Base-by-base conservation (phyloP, 495 filamentous ascomycete genomes). In the Hypoxylon trugodes region DNA sequence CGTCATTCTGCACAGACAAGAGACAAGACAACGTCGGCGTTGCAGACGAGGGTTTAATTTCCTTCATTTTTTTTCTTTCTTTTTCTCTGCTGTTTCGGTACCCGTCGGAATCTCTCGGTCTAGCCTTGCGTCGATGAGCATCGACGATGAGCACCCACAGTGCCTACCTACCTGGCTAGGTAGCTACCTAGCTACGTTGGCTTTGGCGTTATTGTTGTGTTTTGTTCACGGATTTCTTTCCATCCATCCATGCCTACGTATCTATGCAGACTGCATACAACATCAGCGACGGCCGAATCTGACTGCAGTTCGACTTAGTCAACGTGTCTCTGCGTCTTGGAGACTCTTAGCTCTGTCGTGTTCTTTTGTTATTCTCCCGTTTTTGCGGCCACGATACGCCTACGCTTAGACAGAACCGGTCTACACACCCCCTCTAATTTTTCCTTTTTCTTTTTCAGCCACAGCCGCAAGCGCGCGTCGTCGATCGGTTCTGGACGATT, bases 401-500 rank as follows among this genome's bases (percentile, higher is more conserved):
- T 38, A 59, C 48, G 36, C 49, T 50, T 26, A 40, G 36, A 54
- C 36, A 36, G 21, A 19, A 19, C 37, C 13, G 10, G 32, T 33
- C 52, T 25, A 38, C 50, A 18, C 42, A 3, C 62, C 48, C 48
- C 24, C 56, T 46, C 21, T n/a, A n/a, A n/a, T n/a, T n/a, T n/a
- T n/a, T n/a, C n/a, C n/a, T n/a, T n/a, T n/a, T n/a, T 40, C 18
- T 26, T 18, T 9, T 50, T 19, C 42, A 67, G 64, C 64, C 64
- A 67, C 64, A 67, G 57, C 33, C 64, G 52, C 64, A 62, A 54
- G 52, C 53, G 57, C 58, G 64, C 47, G 8, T 15, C 54, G 58
- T 52, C 58, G 64, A 67, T 67, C 58, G 40, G 64, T 61, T 67
- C 58, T 62, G 52, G 58, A 67, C 64, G 58, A 61, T 67, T 60